phyloP scores from a whole-genome alignment of 225 moss, liverwort and hornwort genomes.

The Marchantia paleacea region DNA sequence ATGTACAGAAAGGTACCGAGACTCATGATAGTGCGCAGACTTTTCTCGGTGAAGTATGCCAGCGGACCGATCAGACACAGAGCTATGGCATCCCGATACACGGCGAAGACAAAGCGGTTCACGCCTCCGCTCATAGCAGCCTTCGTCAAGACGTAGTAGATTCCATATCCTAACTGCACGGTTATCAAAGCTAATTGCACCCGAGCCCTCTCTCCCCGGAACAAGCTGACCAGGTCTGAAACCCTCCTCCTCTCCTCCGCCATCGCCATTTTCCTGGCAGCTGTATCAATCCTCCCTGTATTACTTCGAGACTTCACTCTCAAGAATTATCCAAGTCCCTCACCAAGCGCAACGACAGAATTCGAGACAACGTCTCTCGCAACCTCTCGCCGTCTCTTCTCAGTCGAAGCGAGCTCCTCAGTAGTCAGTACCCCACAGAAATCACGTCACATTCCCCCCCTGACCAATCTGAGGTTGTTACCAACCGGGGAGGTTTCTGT shows the following conservation, averaged over 20 bases:
- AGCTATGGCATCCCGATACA: conserved; percentile 43
- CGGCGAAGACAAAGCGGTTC: conserved; percentile 45
- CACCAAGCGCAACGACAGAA: too few species aligned
- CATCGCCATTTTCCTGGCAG: background rate
- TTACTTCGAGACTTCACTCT: too few species aligned
- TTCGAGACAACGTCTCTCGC: too few species aligned
- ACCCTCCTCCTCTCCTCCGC: conserved; percentile 23
- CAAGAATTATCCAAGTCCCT: too few species aligned
- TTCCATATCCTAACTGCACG: conserved; percentile 45
- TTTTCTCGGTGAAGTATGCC: conserved; percentile 34
- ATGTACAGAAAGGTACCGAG: conserved; percentile 22
- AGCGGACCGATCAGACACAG: conserved; percentile 33
- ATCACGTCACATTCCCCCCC: too few species aligned
- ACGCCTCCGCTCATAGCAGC: conserved; percentile 43
- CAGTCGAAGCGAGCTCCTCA: too few species aligned
- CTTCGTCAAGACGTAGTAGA: conserved; percentile 52
- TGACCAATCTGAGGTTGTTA: too few species aligned
- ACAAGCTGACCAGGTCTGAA: conserved; percentile 5
- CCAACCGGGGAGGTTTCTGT: too few species aligned
- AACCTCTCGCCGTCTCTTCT: too few species aligned
- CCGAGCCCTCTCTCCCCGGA: conserved; percentile 34
- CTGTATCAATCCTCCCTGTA: too few species aligned
- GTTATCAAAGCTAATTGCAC: conserved; percentile 48
- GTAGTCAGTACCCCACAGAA: too few species aligned
- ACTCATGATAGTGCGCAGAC: conserved; percentile 29